Evolutionary conservation across 2,329 filamentous ascomycete species (phyloP), one percentile per base, ranked within the genome.

Genomic region (Xylaria sp.): DNA sequence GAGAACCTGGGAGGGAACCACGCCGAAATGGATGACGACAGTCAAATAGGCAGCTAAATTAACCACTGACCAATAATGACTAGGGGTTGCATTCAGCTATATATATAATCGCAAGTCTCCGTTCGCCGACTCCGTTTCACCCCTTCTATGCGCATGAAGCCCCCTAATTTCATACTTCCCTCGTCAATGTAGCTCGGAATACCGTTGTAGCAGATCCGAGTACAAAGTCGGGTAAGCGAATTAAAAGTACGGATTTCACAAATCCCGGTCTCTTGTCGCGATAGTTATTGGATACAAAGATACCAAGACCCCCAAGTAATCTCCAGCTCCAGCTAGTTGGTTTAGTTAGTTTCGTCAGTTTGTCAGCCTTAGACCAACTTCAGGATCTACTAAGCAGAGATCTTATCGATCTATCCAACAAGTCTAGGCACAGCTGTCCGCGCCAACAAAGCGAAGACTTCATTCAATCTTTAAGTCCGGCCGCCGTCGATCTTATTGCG

Each of bases 1-100:
- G 59, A 48, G 39, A 15, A 18, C 20, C 28, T 65, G 9, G 20
- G 51, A 28, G 54, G 58, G 63, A 59, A 63, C 8, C 28, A 52
- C 10, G 54, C 46, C 44, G 59, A 60, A 66, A 32, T 23, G 12
- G 67, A 63, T 60, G 67, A 66, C 46, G 63, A 70, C 67, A 59
- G 56, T 58, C 56, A 52, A 59, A 59, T 60, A 70, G 67, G 67
- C 67, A 70, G 54, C 67, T 66, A 59, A 65, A 69, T 69, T 65
- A 64, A 51, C 7, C 3, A 23, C 28, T 8, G n/a, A 5, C 66
- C 66, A 56, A 65, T 65, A 46, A 34, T 20, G 54, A 34, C 62
- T 6, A 15, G 62, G 63, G 57, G 58, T 7, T 55, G 37, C 23
- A 28, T 55, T 57, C 51, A 57, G 46, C 32, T 48, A 32, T 64